Percentiles rank a stretch among this genome's conserved stretches.
These are phyloP conservation scores for Pythium guiyangense DNA, from an alignment of 352 stramenopile species.

Conservation along the genomic window DNA sequence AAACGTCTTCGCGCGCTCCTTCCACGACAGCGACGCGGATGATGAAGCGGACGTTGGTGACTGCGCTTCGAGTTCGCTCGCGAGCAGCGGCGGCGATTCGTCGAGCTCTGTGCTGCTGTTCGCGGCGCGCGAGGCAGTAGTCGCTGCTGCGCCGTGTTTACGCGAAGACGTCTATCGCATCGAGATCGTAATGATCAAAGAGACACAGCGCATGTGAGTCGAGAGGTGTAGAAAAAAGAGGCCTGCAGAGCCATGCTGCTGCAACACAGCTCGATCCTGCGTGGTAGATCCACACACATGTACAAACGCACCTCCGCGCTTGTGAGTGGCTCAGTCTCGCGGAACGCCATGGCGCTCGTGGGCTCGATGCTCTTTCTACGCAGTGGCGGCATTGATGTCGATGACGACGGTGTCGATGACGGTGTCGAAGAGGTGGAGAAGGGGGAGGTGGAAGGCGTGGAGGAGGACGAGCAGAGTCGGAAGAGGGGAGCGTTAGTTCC, in stretches of 20 bases:
- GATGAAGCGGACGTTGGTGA: neutral
- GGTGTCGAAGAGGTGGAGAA: constrained; percentile 1
- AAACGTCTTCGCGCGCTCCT: constrained; percentile 74
- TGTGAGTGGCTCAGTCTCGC: constrained; percentile 37
- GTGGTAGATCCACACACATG: neutral
- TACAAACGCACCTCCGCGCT: constrained; percentile 15
- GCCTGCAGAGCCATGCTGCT: neutral
- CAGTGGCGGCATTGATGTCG: neutral
- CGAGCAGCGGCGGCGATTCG: neutral
- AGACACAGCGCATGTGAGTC: no score
- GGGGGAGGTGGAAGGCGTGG: neutral
- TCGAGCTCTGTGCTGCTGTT: neutral
- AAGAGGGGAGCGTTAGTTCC: constrained; percentile 27
- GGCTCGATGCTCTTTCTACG: constrained; percentile 11
- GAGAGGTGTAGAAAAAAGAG: no score
- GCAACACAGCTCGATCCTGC: neutral
- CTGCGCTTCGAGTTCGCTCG: neutral
- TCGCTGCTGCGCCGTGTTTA: neutral
- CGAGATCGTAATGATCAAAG: neutral
- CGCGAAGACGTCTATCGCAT: neutral
- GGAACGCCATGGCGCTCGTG: constrained; percentile 17
- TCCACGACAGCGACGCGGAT: constrained; percentile 40
- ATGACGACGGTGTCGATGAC: neutral
- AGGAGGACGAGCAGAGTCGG: constrained; percentile 31
- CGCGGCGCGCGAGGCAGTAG: neutral